A percentile compares a stretch with the other conserved stretches of the same genome.
Conservation (phyloP, 2,329 filamentous ascomycete species). For the Cyphellophora europaea region DNA sequence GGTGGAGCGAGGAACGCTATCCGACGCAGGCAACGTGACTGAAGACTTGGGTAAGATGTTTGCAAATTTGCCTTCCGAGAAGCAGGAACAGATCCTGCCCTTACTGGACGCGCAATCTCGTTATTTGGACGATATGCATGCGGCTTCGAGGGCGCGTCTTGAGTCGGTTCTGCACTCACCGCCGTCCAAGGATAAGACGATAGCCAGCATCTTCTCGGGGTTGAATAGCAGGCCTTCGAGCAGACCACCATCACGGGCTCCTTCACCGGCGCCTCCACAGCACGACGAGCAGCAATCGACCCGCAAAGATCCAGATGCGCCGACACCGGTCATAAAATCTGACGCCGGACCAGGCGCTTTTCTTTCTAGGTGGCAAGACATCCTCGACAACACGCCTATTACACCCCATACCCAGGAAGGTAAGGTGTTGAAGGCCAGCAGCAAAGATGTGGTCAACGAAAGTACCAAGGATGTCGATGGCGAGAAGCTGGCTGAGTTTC, state of each 20-base stretch:
- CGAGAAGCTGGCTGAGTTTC: slow-evolving; percentile 30
- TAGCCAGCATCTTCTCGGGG: slow-evolving; percentile 14
- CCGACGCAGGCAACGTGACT: slow-evolving; percentile 31
- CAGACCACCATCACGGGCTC: slow-evolving; percentile 6
- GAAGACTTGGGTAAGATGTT: slow-evolving; percentile 32
- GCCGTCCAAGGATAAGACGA: slow-evolving; percentile 16
- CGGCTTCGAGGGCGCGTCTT: slow-evolving; percentile 46
- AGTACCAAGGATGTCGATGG: slow-evolving; percentile 20
- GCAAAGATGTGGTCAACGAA: slow-evolving; percentile 28
- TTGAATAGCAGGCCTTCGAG: slow-evolving; percentile 8
- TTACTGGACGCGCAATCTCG: slow-evolving; percentile 51
- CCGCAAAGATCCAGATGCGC: neutral
- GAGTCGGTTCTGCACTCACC: slow-evolving; percentile 44
- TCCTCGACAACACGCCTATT: slow-evolving; percentile 61
- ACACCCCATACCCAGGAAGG: slow-evolving; percentile 50
- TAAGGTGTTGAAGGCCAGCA: slow-evolving; percentile 43
- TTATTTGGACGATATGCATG: slow-evolving; percentile 50
- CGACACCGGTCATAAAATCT: slow-evolving; percentile 4
- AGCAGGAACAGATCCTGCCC: slow-evolving; percentile 36
- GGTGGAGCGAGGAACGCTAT: slow-evolving; percentile 9
- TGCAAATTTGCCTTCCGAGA: slow-evolving; percentile 36
- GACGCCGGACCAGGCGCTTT: slow-evolving; percentile 59
- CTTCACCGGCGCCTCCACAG: slow-evolving; percentile 5
- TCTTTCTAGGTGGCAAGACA: slow-evolving; percentile 60
- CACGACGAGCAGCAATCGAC: neutral